phyloP scores from a whole-genome alignment of 2,329 filamentous ascomycete species.

The Cladosporium velox region DNA sequence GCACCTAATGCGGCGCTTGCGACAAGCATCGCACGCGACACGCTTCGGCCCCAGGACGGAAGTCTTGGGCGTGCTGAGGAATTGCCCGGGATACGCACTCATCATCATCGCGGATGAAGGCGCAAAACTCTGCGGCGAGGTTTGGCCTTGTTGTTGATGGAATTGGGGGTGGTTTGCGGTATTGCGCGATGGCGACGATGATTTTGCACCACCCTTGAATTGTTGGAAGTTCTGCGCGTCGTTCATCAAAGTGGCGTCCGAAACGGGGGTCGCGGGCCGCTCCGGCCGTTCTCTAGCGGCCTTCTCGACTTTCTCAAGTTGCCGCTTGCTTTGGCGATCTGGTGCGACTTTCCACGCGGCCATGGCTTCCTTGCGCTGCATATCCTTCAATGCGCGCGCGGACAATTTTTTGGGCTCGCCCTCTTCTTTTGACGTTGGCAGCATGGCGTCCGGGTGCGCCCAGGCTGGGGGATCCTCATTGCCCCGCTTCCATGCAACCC shows the following conservation, averaged over 20 bases:
- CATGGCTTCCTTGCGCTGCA: constrained; percentile 55
- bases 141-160: constrained; percentile 22
- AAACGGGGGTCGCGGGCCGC: constrained; percentile 4
- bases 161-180: constrained; percentile 29
- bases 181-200: constrained; percentile 40
- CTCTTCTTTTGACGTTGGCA: constrained; percentile 53
- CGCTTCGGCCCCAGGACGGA: constrained; percentile 62
- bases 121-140: constrained; percentile 21
- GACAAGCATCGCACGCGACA: constrained; percentile 63
- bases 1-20: constrained; percentile 63
- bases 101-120: constrained; percentile 33
- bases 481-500: constrained; percentile 68
- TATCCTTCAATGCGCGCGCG: constrained; percentile 56
- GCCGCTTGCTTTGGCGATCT: constrained; percentile 15
- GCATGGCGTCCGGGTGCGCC: constrained; percentile 59
- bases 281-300: background rate
- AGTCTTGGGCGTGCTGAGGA: constrained; percentile 55
- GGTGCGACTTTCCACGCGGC: constrained; percentile 39
- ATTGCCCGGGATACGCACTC: constrained; percentile 33
- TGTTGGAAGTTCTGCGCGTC: constrained; percentile 12
- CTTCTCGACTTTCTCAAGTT: constrained; percentile 9
- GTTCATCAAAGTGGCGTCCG: constrained; percentile 15
- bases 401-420: constrained; percentile 56
- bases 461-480: constrained; percentile 64
- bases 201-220: constrained; percentile 21